phyloP scores from a whole-genome alignment of 1,284 basidiomycete genomes.

The Ustilago trichophora region DNA sequence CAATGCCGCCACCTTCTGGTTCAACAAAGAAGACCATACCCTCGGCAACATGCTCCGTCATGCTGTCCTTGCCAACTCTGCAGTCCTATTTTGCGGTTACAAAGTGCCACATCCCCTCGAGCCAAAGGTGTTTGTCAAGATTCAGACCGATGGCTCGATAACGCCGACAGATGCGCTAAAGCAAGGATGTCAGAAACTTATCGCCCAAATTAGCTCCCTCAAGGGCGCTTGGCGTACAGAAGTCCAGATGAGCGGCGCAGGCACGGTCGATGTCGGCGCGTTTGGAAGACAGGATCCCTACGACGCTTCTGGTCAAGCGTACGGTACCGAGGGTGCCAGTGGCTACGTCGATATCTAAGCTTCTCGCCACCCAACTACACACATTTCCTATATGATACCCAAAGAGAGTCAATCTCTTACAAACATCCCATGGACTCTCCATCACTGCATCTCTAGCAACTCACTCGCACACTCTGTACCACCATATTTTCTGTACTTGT shows the following conservation, averaged over 20 bases:
- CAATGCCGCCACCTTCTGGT: conserved; percentile 90
- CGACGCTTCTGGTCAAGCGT: conserved; percentile 28
- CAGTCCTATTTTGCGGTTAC: conserved; percentile 90
- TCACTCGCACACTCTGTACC: conserved; percentile 15
- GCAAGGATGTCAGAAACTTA: conserved; percentile 82
- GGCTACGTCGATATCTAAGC: conserved; percentile 52
- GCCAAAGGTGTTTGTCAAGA: conserved; percentile 90
- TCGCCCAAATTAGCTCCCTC: conserved; percentile 74
- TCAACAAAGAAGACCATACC: conserved; percentile 97
- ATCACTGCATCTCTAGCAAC: conserved; percentile 6
- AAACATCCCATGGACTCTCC: neutral
- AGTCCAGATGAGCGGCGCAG: conserved; percentile 66
- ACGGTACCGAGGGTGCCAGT: conserved; percentile 26
- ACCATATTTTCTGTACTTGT: conserved; percentile 38
- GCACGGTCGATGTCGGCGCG: conserved; percentile 36
- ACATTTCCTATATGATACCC: conserved; percentile 23
- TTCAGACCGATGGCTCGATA: conserved; percentile 89
- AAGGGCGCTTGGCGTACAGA: conserved; percentile 70
- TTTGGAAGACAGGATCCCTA: conserved; percentile 37
- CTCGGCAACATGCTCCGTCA: conserved; percentile 93
- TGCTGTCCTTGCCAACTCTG: conserved; percentile 60
- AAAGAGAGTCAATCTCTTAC: neutral
- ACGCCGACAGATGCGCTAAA: conserved; percentile 86
- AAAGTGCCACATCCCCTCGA: conserved; percentile 96
- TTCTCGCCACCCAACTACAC: neutral